Evolutionary conservation across 176 grass and related monocot species (phyloP).

Genomic region (Oryza meyeriana): DNA sequence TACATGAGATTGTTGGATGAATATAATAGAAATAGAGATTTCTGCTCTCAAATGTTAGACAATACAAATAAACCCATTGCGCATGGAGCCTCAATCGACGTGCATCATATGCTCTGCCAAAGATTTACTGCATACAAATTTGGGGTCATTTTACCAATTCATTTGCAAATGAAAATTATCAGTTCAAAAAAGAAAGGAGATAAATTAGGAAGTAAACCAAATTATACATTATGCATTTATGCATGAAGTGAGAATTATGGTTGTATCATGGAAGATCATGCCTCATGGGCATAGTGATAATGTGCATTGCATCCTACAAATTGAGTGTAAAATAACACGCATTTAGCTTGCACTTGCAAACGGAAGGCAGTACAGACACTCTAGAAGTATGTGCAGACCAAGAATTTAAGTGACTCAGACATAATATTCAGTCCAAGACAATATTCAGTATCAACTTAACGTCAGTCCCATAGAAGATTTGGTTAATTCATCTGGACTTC

Average conservation of each 20-base stretch:
- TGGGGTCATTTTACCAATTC: background rate
- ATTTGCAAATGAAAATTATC: background rate
- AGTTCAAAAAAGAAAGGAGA: background rate
- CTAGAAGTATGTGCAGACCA: background rate
- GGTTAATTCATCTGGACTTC: background rate
- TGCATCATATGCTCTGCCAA: background rate
- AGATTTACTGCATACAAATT: background rate
- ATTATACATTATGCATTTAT: background rate
- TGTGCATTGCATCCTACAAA: background rate
- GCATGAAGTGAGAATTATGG: background rate
- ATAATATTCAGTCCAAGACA: background rate
- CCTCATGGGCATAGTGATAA: background rate
- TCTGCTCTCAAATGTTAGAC: background rate
- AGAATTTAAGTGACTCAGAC: background rate
- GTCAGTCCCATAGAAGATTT: background rate
- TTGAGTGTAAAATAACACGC: background rate
- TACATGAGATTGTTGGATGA: background rate
- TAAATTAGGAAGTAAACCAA: background rate
- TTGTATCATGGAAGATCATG: background rate
- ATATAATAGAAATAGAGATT: background rate
- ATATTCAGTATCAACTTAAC: background rate
- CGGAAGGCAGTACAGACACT: conserved; percentile 7
- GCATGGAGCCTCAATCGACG: conserved; percentile 1
- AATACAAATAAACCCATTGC: background rate
- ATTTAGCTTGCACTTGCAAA: background rate